Evolutionary conservation across 2,329 filamentous ascomycete genomes (phyloP).

Genomic region (Pseudocercospora fijiensis): DNA sequence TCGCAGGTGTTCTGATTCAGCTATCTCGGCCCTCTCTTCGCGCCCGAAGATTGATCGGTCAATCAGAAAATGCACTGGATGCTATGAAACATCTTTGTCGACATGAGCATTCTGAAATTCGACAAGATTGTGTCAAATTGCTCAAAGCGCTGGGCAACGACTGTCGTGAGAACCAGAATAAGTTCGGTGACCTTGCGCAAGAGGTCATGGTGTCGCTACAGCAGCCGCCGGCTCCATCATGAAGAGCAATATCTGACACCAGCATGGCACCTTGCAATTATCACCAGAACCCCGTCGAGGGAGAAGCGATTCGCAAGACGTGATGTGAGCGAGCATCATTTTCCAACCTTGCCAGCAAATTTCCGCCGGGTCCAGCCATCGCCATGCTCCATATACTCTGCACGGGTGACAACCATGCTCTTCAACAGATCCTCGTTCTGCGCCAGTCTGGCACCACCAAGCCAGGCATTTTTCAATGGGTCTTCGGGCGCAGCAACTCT

Average conservation of each 20-base stretch:
- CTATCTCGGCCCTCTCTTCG: conserved; percentile 29
- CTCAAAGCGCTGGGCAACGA: conserved; percentile 34
- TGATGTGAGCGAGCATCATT: no score
- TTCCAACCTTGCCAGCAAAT: conserved; percentile 36
- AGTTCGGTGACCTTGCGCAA: conserved; percentile 27
- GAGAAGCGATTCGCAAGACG: no score
- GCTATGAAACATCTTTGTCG: conserved; percentile 28
- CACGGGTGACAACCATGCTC: conserved; percentile 72
- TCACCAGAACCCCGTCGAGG: neutral
- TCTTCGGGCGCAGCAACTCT: conserved; percentile 68
- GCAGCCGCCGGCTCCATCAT: neutral
- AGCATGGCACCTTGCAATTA: neutral
- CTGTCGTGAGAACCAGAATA: conserved; percentile 29
- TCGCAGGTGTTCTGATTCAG: conserved; percentile 33
- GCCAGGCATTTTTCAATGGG: conserved; percentile 79
- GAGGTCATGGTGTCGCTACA: conserved; percentile 21
- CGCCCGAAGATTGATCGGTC: conserved; percentile 28
- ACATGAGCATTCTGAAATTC: conserved; percentile 30
- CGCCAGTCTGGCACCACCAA: conserved; percentile 77
- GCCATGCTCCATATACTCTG: conserved; percentile 91
- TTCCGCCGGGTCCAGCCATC: conserved; percentile 37
- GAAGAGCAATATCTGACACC: no score
- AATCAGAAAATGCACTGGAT: conserved; percentile 14
- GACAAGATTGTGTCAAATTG: conserved; percentile 31
- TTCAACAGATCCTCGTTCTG: conserved; percentile 64